Evolutionary conservation across 2,329 filamentous ascomycete species (phyloP).

Genomic region (Orbilia quercus): DNA sequence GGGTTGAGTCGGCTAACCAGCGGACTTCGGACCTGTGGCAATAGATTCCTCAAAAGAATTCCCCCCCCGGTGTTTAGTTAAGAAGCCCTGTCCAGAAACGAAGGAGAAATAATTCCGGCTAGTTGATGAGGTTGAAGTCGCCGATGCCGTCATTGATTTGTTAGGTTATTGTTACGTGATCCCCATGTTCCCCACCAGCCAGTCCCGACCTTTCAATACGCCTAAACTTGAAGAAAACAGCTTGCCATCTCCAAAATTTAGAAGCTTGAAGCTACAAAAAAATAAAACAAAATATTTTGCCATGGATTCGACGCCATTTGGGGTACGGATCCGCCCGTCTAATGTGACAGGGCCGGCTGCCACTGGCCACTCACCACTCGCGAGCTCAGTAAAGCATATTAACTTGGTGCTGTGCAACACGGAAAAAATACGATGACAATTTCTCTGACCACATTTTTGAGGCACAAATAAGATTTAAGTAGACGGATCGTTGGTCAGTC

Average conservation of each 20-base stretch:
- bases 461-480: no score
- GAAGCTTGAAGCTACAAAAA: background rate
- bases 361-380: no score
- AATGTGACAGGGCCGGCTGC: background rate
- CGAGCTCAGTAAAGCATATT: no score
- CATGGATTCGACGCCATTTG: background rate
- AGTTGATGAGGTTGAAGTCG: slow-evolving; percentile 32
- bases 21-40: slow-evolving; percentile 17
- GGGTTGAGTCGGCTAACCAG: slow-evolving; percentile 9
- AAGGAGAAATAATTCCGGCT: slow-evolving; percentile 10
- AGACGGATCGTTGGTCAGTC: no score
- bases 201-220: slow-evolving; percentile 10
- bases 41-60: slow-evolving; percentile 24
- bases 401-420: no score
- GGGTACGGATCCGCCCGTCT: slow-evolving; percentile 18
- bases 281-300: background rate
- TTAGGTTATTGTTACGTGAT: slow-evolving; percentile 57
- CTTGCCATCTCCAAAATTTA: background rate
- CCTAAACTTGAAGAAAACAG: slow-evolving; percentile 22
- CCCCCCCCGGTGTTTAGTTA: slow-evolving; percentile 2
- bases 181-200: slow-evolving; percentile 10
- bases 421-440: no score
- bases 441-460: no score
- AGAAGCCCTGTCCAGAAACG: slow-evolving; percentile 15
- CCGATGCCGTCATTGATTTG: slow-evolving; percentile 38